A percentile compares a stretch with the other conserved stretches of the same genome.
Evolutionary conservation across 2,329 filamentous ascomycete species (phyloP).

Genomic region (Fusarium lateritium): DNA sequence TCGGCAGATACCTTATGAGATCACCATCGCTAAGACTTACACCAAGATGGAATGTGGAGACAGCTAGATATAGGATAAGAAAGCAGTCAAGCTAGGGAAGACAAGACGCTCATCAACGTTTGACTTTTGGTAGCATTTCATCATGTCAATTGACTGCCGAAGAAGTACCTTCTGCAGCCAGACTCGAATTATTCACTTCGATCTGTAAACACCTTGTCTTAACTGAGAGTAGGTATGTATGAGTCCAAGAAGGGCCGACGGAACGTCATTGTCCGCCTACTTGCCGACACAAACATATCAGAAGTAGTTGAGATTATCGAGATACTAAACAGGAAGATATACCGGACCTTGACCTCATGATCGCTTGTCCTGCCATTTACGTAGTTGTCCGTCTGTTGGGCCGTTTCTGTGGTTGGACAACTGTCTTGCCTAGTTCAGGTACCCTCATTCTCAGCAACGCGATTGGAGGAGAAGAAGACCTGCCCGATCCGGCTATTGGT

Average conservation of each 20-base stretch:
- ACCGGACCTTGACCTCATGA: slow-evolving; percentile 5
- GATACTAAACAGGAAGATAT: not conserved
- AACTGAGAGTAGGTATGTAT: not conserved
- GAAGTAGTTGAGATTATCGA: not conserved
- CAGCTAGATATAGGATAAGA: not conserved
- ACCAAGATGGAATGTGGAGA: slow-evolving; percentile 15
- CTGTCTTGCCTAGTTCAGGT: slow-evolving; percentile 17
- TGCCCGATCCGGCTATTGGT: slow-evolving; percentile 33
- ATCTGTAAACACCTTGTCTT: not conserved
- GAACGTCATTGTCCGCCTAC: slow-evolving; percentile 8
- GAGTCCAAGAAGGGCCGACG: not conserved
- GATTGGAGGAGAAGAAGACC: slow-evolving; percentile 32
- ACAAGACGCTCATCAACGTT: not conserved
- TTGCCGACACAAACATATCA: not conserved
- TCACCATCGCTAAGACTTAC: slow-evolving; percentile 2
- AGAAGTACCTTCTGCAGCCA: not conserved
- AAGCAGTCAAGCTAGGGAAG: not conserved
- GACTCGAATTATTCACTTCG: not conserved
- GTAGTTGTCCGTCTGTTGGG: slow-evolving; percentile 6
- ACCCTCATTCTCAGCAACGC: slow-evolving; percentile 25
- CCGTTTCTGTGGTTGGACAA: slow-evolving; percentile 27
- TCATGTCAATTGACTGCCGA: not conserved
- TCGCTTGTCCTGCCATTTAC: slow-evolving; percentile 23
- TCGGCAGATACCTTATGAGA: not conserved
- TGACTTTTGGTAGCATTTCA: not conserved